Base-by-base conservation (phyloP, 345 rosid genomes). In the Isatis tinctoria region DNA sequence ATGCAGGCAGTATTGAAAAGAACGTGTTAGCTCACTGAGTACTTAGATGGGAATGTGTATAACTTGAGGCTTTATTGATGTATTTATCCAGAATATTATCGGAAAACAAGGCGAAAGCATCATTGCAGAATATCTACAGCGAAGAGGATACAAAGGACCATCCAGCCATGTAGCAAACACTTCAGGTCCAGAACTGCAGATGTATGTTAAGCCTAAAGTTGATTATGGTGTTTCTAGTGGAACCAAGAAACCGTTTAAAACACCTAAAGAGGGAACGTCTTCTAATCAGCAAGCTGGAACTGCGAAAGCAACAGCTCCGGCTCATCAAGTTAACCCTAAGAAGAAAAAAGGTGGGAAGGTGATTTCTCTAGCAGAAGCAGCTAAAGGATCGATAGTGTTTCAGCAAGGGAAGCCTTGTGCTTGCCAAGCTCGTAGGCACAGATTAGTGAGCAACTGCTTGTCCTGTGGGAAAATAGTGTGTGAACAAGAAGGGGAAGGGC, bases 401-500 rank as follows among this genome's bases (percentile, higher is more conserved):
- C 93, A 90, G 81, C 91, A 87, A 77, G 99, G 99, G 13, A 95
- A 88, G 66, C 98, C 96, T 2, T 95, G 99, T 70, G 81, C 83
- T 4, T 90, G 98, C 82, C 99, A 92, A 82, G 98, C 99, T 45
- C 96, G 92, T 44, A 82, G 69, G 60, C 99, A 95, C 77, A 80
- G 65, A 54, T 69, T 92, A 81, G 83, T 95, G 52, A 86, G 97
- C 90, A 95, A 95, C 83, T 95, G 99, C 73, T 83, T 95, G 74
- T 92, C 97, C 4, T 95, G 99, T 79, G 99, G 99, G 59, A 95
- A 92, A 83, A 88, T 95, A 48, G 96, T 92, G 49, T 95, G 97
- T 35, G 97, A 95, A 76, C 99, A 95, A 83, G 96, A 92, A 79
- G 98, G 99, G 53, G 94, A 95, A 81, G 98, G 99, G 60, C 97